These are phyloP conservation scores for Amesomyces nigricolor DNA, from an alignment of 2,329 filamentous ascomycete species.

Conservation along the genomic window DNA sequence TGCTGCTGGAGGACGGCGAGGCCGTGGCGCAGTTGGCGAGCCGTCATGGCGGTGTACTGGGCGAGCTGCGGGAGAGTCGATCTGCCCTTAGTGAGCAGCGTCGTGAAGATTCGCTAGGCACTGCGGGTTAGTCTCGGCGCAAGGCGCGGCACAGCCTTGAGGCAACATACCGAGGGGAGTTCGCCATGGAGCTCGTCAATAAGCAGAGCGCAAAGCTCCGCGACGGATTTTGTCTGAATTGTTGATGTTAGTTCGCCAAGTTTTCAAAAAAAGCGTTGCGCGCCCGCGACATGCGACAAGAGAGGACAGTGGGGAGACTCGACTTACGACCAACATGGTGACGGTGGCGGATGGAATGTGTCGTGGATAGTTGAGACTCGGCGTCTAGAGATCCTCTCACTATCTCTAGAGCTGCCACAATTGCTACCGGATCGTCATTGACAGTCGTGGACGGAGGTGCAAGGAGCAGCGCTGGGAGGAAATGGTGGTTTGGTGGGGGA, in stretches of 20 bases:
- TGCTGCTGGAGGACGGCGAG: conserved; percentile 83
- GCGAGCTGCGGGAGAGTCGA: conserved; percentile 64
- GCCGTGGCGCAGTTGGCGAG: conserved; percentile 73
- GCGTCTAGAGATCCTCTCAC: conserved; percentile 72
- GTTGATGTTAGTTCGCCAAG: conserved; percentile 24
- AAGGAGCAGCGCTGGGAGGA: conserved; percentile 22
- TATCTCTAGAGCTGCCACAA: conserved; percentile 69
- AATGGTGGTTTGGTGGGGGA: conserved; percentile 24
- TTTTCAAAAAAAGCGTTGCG: not conserved
- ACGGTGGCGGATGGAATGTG: conserved; percentile 17
- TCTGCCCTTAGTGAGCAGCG: conserved; percentile 73
- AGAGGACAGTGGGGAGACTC: not conserved
- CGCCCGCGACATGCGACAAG: not conserved
- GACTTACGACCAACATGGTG: conserved; percentile 35
- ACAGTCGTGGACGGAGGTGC: conserved; percentile 29
- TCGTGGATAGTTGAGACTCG: conserved; percentile 28
- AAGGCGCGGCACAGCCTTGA: not conserved
- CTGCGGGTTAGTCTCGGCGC: conserved; percentile 4
- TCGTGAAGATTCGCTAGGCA: conserved; percentile 72
- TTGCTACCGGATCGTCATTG: conserved; percentile 65
- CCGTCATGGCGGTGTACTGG: conserved; percentile 65
- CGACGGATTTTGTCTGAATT: conserved; percentile 61
- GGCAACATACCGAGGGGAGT: conserved; percentile 67
- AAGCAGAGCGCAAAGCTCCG: conserved; percentile 85
- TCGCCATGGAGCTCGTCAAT: conserved; percentile 88